Evolutionary conservation across 129 eudicot species (phyloP).

Genomic region (Tanacetum coccineum): DNA sequence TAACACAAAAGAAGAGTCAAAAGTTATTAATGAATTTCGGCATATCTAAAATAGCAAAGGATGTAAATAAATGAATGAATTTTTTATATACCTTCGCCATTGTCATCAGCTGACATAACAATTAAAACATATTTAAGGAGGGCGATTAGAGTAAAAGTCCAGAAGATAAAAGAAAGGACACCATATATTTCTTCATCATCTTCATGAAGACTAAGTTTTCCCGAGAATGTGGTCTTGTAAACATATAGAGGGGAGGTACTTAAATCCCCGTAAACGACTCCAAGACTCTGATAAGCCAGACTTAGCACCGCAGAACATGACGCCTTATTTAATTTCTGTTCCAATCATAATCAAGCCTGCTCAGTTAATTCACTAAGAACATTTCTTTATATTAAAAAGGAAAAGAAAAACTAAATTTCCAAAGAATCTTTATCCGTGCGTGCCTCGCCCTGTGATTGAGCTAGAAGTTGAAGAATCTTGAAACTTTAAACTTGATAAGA

Average conservation of each 20-base stretch:
- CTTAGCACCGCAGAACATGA: conserved; percentile 42
- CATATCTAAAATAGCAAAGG: background rate
- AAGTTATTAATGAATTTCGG: background rate
- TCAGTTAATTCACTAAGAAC: conserved; percentile 4
- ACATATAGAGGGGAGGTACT: conserved; percentile 81
- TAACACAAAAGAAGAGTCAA: conserved; percentile 16
- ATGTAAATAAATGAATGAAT: background rate
- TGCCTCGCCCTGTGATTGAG: conserved; percentile 2
- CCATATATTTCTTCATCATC: conserved; percentile 71
- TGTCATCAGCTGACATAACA: conserved; percentile 73
- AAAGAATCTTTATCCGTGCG: background rate
- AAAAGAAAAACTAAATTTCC: background rate
- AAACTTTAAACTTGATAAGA: background rate
- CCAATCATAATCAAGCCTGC: conserved; percentile 1
- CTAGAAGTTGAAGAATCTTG: conserved; percentile 14
- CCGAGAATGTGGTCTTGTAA: conserved; percentile 67
- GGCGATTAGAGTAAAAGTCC: conserved; percentile 74
- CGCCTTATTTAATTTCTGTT: conserved; percentile 40
- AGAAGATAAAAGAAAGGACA: conserved; percentile 68
- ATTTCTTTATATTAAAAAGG: background rate
- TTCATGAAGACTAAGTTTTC: conserved; percentile 52
- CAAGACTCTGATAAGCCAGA: conserved; percentile 79
- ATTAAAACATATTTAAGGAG: conserved; percentile 55
- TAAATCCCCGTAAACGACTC: conserved; percentile 77
- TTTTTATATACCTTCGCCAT: conserved; percentile 57